Percentiles rank a stretch among this genome's conserved stretches.
Conservation (phyloP, 441 rosid species). For the Viola pubescens region DNA sequence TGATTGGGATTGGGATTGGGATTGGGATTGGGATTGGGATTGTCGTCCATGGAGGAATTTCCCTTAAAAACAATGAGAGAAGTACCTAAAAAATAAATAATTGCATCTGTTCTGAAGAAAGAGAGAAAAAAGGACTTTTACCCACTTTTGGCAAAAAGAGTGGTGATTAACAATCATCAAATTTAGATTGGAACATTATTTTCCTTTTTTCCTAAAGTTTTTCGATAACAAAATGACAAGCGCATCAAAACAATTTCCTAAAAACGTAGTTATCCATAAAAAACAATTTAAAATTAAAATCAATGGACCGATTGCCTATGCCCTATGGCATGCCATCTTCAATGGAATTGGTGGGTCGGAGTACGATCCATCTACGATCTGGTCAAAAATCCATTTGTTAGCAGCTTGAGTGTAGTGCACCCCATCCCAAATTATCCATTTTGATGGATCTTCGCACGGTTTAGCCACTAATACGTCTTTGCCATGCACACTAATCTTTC, state of each 20-base stretch:
- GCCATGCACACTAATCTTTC: slow-evolving; percentile 29
- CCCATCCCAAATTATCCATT: slow-evolving; percentile 65
- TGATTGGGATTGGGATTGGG: no score
- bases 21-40: no score
- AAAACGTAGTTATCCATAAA: background rate
- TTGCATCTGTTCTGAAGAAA: no score
- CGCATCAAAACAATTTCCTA: background rate
- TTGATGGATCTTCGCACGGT: slow-evolving; percentile 50
- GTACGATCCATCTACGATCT: slow-evolving; percentile 34
- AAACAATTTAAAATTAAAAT: background rate
- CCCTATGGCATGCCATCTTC: slow-evolving; percentile 38
- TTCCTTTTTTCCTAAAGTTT: no score
- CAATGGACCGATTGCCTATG: slow-evolving; percentile 13
- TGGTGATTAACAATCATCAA: background rate
- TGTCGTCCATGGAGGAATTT: no score
- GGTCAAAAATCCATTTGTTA: slow-evolving; percentile 46
- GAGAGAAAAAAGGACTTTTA: no score
- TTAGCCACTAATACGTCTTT: slow-evolving; percentile 39
- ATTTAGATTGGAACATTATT: no score
- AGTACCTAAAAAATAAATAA: no score
- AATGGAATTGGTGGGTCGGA: slow-evolving; percentile 39
- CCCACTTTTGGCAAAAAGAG: no score
- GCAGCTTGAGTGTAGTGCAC: slow-evolving; percentile 73
- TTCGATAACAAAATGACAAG: no score
- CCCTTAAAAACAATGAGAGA: no score